Evolutionary conservation across 768 basidiomycete species (phyloP), one percentile per base, ranked within the genome.

Genomic region (Suillus decipiens): DNA sequence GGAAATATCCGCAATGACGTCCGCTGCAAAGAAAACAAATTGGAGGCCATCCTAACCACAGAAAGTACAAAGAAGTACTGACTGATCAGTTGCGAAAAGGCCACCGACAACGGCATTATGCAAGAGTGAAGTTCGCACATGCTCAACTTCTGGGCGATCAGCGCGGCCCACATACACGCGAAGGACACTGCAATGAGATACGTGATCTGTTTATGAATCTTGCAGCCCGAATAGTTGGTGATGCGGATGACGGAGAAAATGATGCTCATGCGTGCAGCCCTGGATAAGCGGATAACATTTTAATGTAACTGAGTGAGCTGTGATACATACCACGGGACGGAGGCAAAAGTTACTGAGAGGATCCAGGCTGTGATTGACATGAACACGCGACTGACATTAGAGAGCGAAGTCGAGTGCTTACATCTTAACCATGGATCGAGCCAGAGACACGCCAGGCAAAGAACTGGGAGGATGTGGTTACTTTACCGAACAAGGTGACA

Each of bases 221-320:
- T 51, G 28, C 9, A 31, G 3, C 50, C 50, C 17, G 50, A 51
- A 17, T 10, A 15, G 15, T 31, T 31, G 15, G 50, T 28, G 28
- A 51, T 22, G 19, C 60, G 60, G 31, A 61, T 53, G 12, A 61
- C 28, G 11, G 60, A 45, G 37, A 61, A 61, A 47, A 61, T 53
- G 31, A 61, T 33, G 37, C 51, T 61, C 60, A 61, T 61, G 39
- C 60, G 50, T 9, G 50, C 50, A 51, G 50, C 50, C 50, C 50
- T 51, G 9, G 28, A 17, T 28, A 15, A 51, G 17, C 17, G 28
- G 19, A 28, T 31, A 4, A 51, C 17, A 51, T 17, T 17, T 31
- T 5, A 1, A 31, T 17, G 8, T 28, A 4, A 51, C 3, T 31
- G 8, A 31, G 15, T 28, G 15, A 10, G 28, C 28, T 19, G 28